Evolutionary conservation across 352 stramenopile genomes (phyloP).

Genomic region (Halophytophthora batemanensis): DNA sequence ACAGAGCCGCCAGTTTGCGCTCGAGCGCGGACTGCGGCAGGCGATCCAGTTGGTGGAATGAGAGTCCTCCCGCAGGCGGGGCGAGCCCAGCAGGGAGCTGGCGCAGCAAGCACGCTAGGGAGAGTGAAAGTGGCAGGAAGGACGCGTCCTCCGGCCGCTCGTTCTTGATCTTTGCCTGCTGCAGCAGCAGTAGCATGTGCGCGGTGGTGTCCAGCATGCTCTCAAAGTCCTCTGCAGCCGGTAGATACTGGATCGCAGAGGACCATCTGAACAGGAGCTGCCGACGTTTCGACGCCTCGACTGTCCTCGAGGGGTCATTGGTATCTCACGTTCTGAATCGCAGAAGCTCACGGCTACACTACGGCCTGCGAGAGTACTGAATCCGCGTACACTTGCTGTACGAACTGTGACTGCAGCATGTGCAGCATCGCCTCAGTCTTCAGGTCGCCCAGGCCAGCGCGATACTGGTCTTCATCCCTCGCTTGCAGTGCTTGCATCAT

Average conservation of each 20-base stretch:
- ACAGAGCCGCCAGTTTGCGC: slow-evolving; percentile 22
- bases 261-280: slow-evolving; percentile 2
- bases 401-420: too few relatives aligned
- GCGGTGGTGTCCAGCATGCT: slow-evolving; percentile 39
- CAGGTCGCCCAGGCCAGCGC: too few relatives aligned
- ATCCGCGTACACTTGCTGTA: too few relatives aligned
- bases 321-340: too few relatives aligned
- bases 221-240: neutral
- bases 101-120: slow-evolving; percentile 38
- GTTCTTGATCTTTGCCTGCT: slow-evolving; percentile 44
- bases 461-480: too few relatives aligned
- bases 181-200: slow-evolving; percentile 52
- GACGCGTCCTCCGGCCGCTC: slow-evolving; percentile 36
- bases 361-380: too few relatives aligned
- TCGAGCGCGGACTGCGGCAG: slow-evolving; percentile 29
- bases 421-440: too few relatives aligned
- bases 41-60: slow-evolving; percentile 41
- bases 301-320: too few relatives aligned
- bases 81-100: slow-evolving; percentile 43
- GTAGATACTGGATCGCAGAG: neutral
- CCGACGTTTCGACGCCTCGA: slow-evolving; percentile 9
- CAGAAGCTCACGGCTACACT: too few relatives aligned
- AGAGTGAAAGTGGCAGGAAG: slow-evolving; percentile 54
- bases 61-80: slow-evolving; percentile 29
- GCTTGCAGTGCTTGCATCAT: too few relatives aligned